These are phyloP conservation scores for Neurospora africana DNA, from an alignment of 495 filamentous ascomycete species.

Conservation along the genomic window DNA sequence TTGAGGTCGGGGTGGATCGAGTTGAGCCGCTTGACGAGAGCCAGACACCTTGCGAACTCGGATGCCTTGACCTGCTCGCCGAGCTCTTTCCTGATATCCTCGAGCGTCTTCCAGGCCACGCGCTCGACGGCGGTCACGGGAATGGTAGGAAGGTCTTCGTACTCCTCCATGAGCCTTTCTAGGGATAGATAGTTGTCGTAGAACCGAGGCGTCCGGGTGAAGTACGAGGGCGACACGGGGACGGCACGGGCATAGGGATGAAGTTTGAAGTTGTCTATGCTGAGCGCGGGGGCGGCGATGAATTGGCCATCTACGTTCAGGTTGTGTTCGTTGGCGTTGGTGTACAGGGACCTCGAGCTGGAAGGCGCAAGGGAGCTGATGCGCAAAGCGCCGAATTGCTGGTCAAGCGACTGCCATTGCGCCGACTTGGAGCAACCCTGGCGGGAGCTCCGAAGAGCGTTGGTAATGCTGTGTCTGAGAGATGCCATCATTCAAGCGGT, in stretches of 20 bases:
- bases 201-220: slow-evolving; percentile 74
- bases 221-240: slow-evolving; percentile 84
- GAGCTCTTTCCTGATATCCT: slow-evolving; percentile 60
- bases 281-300: slow-evolving; percentile 5
- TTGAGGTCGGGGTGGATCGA: slow-evolving; percentile 72
- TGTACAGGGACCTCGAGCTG: slow-evolving; percentile 14
- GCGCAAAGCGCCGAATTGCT: slow-evolving; percentile 17
- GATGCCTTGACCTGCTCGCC: slow-evolving; percentile 70
- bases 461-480: slow-evolving; percentile 13
- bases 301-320: slow-evolving; percentile 23
- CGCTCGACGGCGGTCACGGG: slow-evolving; percentile 53
- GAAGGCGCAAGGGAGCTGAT: slow-evolving; percentile 2
- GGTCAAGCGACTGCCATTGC: slow-evolving; percentile 18
- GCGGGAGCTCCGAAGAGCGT: slow-evolving; percentile 16
- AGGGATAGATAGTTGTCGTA: slow-evolving; percentile 74
- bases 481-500: slow-evolving; percentile 22
- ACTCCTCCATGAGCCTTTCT: slow-evolving; percentile 55
- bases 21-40: slow-evolving; percentile 69
- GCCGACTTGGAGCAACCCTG: slow-evolving; percentile 1
- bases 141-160: slow-evolving; percentile 60
- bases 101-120: slow-evolving; percentile 73
- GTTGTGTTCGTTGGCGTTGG: slow-evolving; percentile 2
- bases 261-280: background rate
- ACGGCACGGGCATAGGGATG: slow-evolving; percentile 52
- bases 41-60: slow-evolving; percentile 66